phyloP scores from a whole-genome alignment of 2,329 filamentous ascomycete genomes.

The Fusarium euwallaceae region DNA sequence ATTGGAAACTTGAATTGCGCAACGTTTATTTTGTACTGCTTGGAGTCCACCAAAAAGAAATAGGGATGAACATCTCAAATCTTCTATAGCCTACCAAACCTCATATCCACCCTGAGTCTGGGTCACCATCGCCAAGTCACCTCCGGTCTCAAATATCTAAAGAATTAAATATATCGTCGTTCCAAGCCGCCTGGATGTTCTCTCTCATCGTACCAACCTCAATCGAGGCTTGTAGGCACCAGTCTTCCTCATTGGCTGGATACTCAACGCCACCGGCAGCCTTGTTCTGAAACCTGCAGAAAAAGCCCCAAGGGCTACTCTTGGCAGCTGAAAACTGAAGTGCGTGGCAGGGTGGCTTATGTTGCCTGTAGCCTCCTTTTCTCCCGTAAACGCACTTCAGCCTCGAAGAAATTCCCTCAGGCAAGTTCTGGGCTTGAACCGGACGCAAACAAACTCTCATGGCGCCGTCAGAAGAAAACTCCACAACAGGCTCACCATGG shows the following conservation, averaged over 20 bases:
- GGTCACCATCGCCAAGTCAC: too few species aligned
- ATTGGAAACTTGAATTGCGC: too few species aligned
- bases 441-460: not conserved
- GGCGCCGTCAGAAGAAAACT: not conserved
- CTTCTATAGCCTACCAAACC: too few species aligned
- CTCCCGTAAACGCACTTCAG: not conserved
- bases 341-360: not conserved
- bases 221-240: not conserved
- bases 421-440: not conserved
- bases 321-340: not conserved
- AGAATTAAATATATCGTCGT: not conserved
- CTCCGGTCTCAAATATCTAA: not conserved
- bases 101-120: too few species aligned
- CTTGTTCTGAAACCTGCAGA: not conserved
- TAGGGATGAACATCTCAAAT: too few species aligned
- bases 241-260: not conserved
- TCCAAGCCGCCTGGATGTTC: not conserved
- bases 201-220: not conserved
- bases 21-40: too few species aligned
- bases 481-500: not conserved
- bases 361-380: not conserved
- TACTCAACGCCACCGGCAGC: not conserved
- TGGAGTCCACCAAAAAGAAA: too few species aligned
- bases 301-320: not conserved
- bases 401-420: not conserved